Evolutionary conservation across 2,329 filamentous ascomycete genomes (phyloP).

Genomic region (Cryphonectria nitschkei): DNA sequence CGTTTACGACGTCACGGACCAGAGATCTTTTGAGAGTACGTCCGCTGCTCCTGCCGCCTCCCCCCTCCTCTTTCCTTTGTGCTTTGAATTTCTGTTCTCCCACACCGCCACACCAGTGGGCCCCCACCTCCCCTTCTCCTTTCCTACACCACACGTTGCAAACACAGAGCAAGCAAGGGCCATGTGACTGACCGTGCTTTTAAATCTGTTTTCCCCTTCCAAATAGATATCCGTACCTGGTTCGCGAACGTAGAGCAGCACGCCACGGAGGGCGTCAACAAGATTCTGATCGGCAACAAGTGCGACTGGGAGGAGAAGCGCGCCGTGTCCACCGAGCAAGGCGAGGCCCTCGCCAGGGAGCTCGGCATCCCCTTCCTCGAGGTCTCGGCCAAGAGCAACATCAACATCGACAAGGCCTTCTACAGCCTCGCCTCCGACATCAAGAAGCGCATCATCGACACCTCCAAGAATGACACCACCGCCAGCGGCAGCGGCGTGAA

Average conservation of each 20-base stretch:
- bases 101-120: slow-evolving; percentile 24
- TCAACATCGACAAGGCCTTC: slow-evolving; percentile 99
- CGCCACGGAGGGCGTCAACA: slow-evolving; percentile 98
- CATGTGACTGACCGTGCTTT: slow-evolving; percentile 1
- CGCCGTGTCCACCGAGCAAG: slow-evolving; percentile 88
- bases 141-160: slow-evolving; percentile 6
- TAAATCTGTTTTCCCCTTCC: not conserved
- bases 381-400: slow-evolving; percentile 98
- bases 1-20: slow-evolving; percentile 98
- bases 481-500: slow-evolving; percentile 64
- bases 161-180: slow-evolving; percentile 5
- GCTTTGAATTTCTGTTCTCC: not conserved
- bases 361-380: slow-evolving; percentile 98
- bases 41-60: not conserved
- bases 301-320: slow-evolving; percentile 99
- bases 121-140: slow-evolving; percentile 3
- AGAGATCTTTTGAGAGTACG: slow-evolving; percentile 93
- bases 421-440: slow-evolving; percentile 94
- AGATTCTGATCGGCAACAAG: slow-evolving; percentile 99
- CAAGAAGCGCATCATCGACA: slow-evolving; percentile 98
- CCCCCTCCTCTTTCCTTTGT: too few relatives aligned
- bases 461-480: slow-evolving; percentile 73
- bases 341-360: slow-evolving; percentile 91
- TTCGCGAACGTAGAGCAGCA: slow-evolving; percentile 99
- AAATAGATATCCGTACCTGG: slow-evolving; percentile 89